Base-by-base conservation (phyloP, 139 green algal genomes). In the Ettlia oleoabundans region DNA sequence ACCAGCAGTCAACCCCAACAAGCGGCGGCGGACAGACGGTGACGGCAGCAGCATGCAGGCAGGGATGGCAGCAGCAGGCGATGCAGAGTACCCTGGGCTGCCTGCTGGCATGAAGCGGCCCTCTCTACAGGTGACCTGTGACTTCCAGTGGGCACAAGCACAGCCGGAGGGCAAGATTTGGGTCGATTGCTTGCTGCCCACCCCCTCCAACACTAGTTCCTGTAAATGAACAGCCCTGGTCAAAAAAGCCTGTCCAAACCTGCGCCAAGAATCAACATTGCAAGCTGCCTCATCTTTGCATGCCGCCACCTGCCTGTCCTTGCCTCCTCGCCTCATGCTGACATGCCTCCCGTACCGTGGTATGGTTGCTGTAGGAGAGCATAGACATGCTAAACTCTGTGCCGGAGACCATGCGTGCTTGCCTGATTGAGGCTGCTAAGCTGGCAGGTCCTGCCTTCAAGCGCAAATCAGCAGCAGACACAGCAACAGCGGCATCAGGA, bases 361-460 rank as follows among this genome's bases (percentile, higher is more conserved):
- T 9, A n/a, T n/a, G n/a, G n/a, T n/a, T n/a, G n/a, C n/a, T 55
- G 37, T 53, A 84, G 79, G 79, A 84, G 68, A 78, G 64, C 40
- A 72, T 84, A 22, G 70, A 79, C 18, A 78, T 84, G 67, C 79
- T 84, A 30, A 79, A 84, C 53, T 73, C 53, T 5, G 37, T 84
- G 68, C 68, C 79, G 7, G 68, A 67, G 30, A 37, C 24, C 24
- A 76, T 68, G 53, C 67, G 67, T 4, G 41, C 53, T 1, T 78
- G 68, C 53, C 68, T 84, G 52, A 71, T 84, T 33, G 79, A 84
- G 52, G 79, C 79, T 13, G 78, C 78, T 33, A 83, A 77, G 78
- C 65, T 83, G 35, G 67, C 78, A 8, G 78, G 66, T 3, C 78
- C 78, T 1, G 78, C 66, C 26, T 77, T 83, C 65, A 77, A 77